A percentile compares a stretch with the other conserved stretches of the same genome.
Conservation (phyloP, 2,329 filamentous ascomycete species). For the Piedraia hortae region DNA sequence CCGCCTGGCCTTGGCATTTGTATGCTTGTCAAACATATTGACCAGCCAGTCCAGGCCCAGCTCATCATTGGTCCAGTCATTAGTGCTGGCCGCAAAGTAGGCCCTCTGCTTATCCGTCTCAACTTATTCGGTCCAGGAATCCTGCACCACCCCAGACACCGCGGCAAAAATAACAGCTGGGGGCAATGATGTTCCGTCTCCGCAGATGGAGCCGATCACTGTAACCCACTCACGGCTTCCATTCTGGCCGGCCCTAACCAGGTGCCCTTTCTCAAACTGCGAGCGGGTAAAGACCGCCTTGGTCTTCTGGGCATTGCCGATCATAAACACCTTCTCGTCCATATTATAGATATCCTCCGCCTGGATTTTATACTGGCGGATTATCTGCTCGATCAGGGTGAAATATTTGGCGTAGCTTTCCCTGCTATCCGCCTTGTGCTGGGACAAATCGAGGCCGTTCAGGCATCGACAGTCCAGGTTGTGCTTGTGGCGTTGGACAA, state of each 20-base stretch:
- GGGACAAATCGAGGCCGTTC: too few species aligned
- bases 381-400: background rate
- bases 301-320: conserved; percentile 2
- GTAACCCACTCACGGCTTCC: conserved; percentile 4
- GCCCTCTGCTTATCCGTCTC: conserved; percentile 2
- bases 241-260: conserved; percentile 3
- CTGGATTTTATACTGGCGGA: background rate
- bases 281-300: conserved; percentile 3
- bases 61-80: conserved; percentile 5
- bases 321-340: conserved; percentile 4
- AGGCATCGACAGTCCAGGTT: too few species aligned
- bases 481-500: too few species aligned
- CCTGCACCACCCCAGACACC: conserved; percentile 2
- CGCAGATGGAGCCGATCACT: conserved; percentile 4
- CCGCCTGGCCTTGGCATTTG: conserved; percentile 3
- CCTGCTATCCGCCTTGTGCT: background rate
- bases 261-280: conserved; percentile 1
- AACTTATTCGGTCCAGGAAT: conserved; percentile 4
- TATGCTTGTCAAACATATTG: conserved; percentile 3
- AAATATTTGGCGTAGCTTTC: background rate
- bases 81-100: conserved; percentile 3
- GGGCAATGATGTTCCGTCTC: conserved; percentile 3
- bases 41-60: conserved; percentile 3
- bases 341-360: conserved; percentile 4
- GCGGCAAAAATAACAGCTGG: conserved; percentile 4